These are phyloP conservation scores for Ceratocystis colombiana DNA, from an alignment of 2,329 filamentous ascomycete genomes.

Conservation along the genomic window DNA sequence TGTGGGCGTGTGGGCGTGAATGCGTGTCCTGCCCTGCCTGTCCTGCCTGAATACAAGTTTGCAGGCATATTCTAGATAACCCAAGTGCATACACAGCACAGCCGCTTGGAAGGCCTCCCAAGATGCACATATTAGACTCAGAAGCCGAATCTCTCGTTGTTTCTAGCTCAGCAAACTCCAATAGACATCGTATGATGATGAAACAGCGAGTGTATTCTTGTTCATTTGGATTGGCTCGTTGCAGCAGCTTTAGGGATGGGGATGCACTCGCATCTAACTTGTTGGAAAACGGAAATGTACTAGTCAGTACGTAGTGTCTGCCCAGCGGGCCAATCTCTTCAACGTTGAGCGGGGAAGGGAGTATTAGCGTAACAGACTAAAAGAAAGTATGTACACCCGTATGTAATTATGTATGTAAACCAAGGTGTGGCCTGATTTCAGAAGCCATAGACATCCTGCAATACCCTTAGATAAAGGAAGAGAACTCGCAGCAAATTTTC, in stretches of 20 bases:
- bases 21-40: too few species aligned
- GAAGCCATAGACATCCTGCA: background rate
- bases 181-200: slow-evolving; percentile 9
- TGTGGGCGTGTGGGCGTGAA: background rate
- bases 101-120: background rate
- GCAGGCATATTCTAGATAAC: too few species aligned
- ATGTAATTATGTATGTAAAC: background rate
- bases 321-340: background rate
- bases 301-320: background rate
- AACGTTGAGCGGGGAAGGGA: background rate
- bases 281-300: background rate
- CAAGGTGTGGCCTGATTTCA: background rate
- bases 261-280: background rate
- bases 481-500: too few species aligned
- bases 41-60: too few species aligned
- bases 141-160: background rate
- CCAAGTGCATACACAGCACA: too few species aligned
- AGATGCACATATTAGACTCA: background rate
- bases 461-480: background rate
- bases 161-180: background rate
- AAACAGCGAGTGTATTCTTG: slow-evolving; percentile 7
- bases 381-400: background rate
- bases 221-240: background rate
- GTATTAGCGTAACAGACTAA: background rate
- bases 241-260: background rate